phyloP scores from a whole-genome alignment of 2,329 filamentous ascomycete species.

The Dothiorella sarmentorum region DNA sequence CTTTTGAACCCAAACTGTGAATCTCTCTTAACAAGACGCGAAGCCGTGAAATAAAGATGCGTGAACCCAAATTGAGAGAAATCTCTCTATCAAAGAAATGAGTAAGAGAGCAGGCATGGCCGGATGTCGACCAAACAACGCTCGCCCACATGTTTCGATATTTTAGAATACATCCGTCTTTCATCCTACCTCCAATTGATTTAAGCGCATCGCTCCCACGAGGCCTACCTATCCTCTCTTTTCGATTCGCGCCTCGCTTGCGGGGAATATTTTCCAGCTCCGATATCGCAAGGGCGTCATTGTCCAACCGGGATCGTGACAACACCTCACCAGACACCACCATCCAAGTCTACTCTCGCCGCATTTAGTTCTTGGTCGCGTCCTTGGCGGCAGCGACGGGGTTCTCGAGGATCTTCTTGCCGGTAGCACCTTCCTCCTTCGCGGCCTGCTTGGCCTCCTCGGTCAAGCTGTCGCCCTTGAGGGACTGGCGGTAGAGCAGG shows the following conservation, averaged over 20 bases:
- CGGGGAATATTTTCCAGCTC: background rate
- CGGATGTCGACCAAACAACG: background rate
- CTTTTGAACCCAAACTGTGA: too few species aligned
- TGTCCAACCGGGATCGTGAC: background rate
- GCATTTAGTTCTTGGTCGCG: slow-evolving; percentile 12
- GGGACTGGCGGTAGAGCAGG: slow-evolving; percentile 58
- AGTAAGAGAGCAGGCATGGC: background rate
- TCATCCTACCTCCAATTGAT: background rate
- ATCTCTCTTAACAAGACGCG: too few species aligned
- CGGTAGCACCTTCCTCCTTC: slow-evolving; percentile 38
- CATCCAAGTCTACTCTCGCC: background rate
- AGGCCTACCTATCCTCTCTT: background rate
- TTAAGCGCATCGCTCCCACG: background rate
- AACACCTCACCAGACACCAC: background rate
- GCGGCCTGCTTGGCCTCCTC: slow-evolving; percentile 43
- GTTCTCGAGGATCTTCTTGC: slow-evolving; percentile 31
- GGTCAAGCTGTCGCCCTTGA: slow-evolving; percentile 49
- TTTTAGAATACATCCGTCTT: background rate
- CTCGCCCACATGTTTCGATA: background rate
- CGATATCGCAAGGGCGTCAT: background rate
- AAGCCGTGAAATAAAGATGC: too few species aligned
- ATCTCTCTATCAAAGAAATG: background rate
- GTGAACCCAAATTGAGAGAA: background rate
- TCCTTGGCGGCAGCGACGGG: slow-evolving; percentile 32
- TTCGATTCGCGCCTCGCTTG: background rate